Base-by-base conservation (phyloP, 768 basidiomycete species). In the Hysterangium stoloniferum region DNA sequence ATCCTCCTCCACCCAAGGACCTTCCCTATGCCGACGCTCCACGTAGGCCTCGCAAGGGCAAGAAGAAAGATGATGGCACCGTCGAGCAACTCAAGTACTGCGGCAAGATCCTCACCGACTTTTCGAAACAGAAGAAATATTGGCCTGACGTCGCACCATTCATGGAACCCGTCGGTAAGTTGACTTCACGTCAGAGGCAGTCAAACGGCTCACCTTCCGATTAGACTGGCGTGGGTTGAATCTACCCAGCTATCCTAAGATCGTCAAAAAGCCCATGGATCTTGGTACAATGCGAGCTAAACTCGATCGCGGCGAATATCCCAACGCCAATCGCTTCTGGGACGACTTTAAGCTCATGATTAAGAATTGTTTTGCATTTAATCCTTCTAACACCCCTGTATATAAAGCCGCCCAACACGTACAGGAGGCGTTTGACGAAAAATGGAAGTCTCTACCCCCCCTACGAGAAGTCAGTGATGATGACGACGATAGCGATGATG, bases 261-360 rank as follows among this genome's bases (percentile, higher is more conserved):
- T 95, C 57, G 74, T 99, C 64, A 95, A 93, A 73, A 82, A 80
- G 59, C 96, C 96, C 3, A 98, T 99, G 90, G 96, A 99, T 65
- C 64, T 99, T 53, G 76, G 80, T 9, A 92, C 89, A 7, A 93
- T 99, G 73, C 80, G 81, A 57, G 78, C 71, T 64, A 95, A 93
- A 67, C 73, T 99, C 42, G 86, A 92, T 35, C 72, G 71, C 29
- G 72, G 76, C 45, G 80, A 85, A 54, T 99, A 98, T 62, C 57
- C 76, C 1, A 82, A 73, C n/a, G 84, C 88, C 2, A 71, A 78
- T 43, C 82, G 84, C 61, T 92, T 98, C 64, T 82, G 85, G 56
- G 79, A 83, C 27, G 96, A 99, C 67, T 87, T 98, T 71, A 87
- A 85, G 66, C 71, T 95, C 54, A 93, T 98, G 86, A 85, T 97